A percentile compares a stretch with the other conserved stretches of the same genome.
phyloP scores from a whole-genome alignment of 2,329 filamentous ascomycete genomes.

The Aspergillus melleus region DNA sequence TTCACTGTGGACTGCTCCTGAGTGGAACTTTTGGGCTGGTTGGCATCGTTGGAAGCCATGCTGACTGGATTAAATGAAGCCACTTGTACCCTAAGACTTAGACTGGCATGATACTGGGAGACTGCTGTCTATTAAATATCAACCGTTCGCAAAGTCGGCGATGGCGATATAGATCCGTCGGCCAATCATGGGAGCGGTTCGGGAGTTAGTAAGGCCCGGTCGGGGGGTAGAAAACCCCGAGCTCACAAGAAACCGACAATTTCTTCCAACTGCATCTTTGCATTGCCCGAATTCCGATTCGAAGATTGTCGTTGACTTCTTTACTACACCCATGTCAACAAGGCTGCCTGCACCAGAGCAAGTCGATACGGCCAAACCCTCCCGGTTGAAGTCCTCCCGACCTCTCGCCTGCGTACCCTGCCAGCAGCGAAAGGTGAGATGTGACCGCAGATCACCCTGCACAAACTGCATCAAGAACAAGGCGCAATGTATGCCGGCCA shows the following conservation, averaged over 20 bases:
- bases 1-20: background rate
- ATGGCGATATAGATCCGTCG: too few relatives aligned
- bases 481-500: constrained; percentile 54
- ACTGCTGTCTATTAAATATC: too few relatives aligned
- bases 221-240: background rate
- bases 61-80: too few relatives aligned
- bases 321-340: too few relatives aligned
- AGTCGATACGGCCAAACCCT: background rate
- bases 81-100: too few relatives aligned
- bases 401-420: constrained; percentile 64
- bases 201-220: too few relatives aligned
- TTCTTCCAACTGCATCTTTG: background rate
- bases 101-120: too few relatives aligned
- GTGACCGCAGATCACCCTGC: constrained; percentile 72
- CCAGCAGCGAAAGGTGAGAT: constrained; percentile 74
- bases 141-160: too few relatives aligned
- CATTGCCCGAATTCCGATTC: background rate
- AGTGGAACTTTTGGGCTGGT: background rate
- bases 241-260: background rate
- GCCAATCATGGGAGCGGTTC: too few relatives aligned
- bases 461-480: constrained; percentile 65
- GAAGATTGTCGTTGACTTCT: background rate
- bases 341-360: background rate
- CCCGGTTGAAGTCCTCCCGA: constrained; percentile 12
- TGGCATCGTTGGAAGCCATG: background rate